Base-by-base conservation (phyloP, 2,329 filamentous ascomycete genomes). In the Nigrograna mackinnonii region DNA sequence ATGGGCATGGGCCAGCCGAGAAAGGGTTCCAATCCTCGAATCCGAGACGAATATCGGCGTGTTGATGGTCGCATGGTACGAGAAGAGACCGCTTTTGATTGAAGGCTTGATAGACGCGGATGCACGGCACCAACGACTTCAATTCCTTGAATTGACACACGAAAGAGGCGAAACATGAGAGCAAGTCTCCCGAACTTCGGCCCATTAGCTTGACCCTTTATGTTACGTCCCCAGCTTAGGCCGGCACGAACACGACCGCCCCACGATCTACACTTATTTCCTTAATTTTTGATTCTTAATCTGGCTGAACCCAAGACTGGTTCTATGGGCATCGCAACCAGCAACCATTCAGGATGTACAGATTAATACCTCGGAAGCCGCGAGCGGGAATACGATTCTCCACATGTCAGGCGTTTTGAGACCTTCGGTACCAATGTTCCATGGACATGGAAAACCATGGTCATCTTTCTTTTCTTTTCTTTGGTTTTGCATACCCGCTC, bases 41-140 rank as follows among this genome's bases (percentile, higher is more conserved):
- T 62, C 38, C 55, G 64, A 33, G 64, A 68, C 40, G 60, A 68
- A 39, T 16, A 37, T 30, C 37, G 50, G 45, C 20, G 54, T 46
- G 22, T 28, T 38, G 52, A 61, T 44, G 43, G 52, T 32, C 46
- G 58, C 34, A 53, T 64, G 46, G 57, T 58, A 31, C 46, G 49
- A 36, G 61, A 65, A 46, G 62, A 61, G 35, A 60, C 55, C 2
- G 59, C 59, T n/a, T 65, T 65, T 41, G 62, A 65, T 31, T 65
- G 43, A 52, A 31, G 13, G n/a, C n/a, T n/a, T n/a, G n/a, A n/a
- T n/a, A n/a, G n/a, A n/a, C n/a, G n/a, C n/a, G n/a, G n/a, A n/a
- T n/a, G n/a, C n/a, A n/a, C n/a, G n/a, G n/a, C n/a, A n/a, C n/a
- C n/a, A n/a, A n/a, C n/a, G n/a, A n/a, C n/a, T n/a, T n/a, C n/a